Percentiles rank a stretch among this genome's conserved stretches.
Conservation (phyloP, 2,329 filamentous ascomycete species). For the Zymoseptoria passerinii region DNA sequence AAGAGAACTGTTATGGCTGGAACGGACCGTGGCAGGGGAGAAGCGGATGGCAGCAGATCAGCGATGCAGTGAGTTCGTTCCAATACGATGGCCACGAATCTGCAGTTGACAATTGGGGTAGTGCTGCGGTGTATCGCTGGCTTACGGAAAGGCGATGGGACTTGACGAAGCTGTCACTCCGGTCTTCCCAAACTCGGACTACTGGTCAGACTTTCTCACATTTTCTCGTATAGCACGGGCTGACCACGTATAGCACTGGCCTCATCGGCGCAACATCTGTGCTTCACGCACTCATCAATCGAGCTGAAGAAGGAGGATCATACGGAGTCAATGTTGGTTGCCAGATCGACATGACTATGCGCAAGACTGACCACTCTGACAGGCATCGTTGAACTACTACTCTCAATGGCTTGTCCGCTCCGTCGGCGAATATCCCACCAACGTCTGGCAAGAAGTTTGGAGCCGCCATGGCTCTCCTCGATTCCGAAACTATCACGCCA, state of each 20-base stretch:
- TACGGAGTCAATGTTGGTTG: slow-evolving; percentile 15
- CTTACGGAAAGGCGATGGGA: slow-evolving; percentile 12
- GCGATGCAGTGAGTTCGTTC: slow-evolving; percentile 32
- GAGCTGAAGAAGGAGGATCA: slow-evolving; percentile 20
- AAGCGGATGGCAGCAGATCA: slow-evolving; percentile 48
- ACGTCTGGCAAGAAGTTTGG: slow-evolving; percentile 44
- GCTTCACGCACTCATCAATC: slow-evolving; percentile 19
- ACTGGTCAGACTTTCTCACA: slow-evolving; percentile 10
- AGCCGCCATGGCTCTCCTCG: slow-evolving; percentile 38
- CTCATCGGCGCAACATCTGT: slow-evolving; percentile 15
- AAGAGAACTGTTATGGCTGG: slow-evolving; percentile 49
- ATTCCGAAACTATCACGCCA: slow-evolving; percentile 46
- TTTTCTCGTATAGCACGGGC: background rate
- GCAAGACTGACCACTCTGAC: background rate
- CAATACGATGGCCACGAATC: background rate
- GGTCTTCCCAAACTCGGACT: slow-evolving; percentile 20
- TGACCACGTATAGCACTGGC: slow-evolving; percentile 15
- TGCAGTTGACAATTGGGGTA: background rate
- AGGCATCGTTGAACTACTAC: slow-evolving; percentile 19
- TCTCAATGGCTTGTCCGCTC: slow-evolving; percentile 24
- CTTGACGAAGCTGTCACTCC: slow-evolving; percentile 18
- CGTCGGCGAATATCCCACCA: slow-evolving; percentile 18
- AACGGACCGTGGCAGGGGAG: slow-evolving; percentile 41
- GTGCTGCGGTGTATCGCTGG: slow-evolving; percentile 9
- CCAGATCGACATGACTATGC: background rate